These are phyloP conservation scores for Amphicarpaea edgeworthii DNA, from an alignment of 306 rosid genomes.

Conservation along the genomic window DNA sequence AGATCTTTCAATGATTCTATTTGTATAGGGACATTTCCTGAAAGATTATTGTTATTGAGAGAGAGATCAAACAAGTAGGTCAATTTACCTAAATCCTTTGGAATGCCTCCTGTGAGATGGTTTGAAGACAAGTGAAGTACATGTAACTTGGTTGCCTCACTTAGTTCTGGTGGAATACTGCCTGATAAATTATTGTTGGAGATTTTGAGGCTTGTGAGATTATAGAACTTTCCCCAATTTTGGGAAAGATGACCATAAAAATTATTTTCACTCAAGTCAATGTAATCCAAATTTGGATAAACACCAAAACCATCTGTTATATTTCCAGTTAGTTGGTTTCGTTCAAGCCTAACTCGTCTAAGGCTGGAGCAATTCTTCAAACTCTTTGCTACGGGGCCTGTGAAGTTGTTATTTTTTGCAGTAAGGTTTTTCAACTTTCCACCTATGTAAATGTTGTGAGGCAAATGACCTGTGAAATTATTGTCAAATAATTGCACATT, in stretches of 20 bases:
- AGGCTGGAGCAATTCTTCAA: conserved; percentile 39
- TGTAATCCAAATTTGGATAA: conserved; percentile 34
- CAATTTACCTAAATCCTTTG: conserved; percentile 40
- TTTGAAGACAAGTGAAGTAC: conserved; percentile 42
- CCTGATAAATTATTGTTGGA: conserved; percentile 26
- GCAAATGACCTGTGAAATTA: conserved; percentile 30
- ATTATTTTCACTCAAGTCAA: conserved; percentile 39
- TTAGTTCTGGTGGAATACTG: conserved; percentile 30
- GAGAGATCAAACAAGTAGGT: not conserved
- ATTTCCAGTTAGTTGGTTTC: conserved; percentile 44
- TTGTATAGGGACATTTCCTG: conserved; percentile 14
- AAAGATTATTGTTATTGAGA: conserved; percentile 1
- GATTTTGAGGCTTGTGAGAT: not conserved
- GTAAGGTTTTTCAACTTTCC: not conserved
- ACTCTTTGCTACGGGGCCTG: conserved; percentile 27
- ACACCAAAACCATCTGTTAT: conserved; percentile 42
- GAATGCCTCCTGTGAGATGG: conserved; percentile 42
- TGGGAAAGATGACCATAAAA: conserved; percentile 43
- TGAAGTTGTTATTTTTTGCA: not conserved
- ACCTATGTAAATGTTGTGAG: conserved; percentile 32
- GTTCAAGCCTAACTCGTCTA: conserved; percentile 30
- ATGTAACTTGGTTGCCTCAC: conserved; percentile 34
- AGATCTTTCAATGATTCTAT: conserved; percentile 2
- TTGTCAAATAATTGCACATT: not conserved
- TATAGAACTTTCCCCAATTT: conserved; percentile 26